Base-by-base conservation (phyloP, 2,329 filamentous ascomycete genomes). In the Xylaria polymorpha region DNA sequence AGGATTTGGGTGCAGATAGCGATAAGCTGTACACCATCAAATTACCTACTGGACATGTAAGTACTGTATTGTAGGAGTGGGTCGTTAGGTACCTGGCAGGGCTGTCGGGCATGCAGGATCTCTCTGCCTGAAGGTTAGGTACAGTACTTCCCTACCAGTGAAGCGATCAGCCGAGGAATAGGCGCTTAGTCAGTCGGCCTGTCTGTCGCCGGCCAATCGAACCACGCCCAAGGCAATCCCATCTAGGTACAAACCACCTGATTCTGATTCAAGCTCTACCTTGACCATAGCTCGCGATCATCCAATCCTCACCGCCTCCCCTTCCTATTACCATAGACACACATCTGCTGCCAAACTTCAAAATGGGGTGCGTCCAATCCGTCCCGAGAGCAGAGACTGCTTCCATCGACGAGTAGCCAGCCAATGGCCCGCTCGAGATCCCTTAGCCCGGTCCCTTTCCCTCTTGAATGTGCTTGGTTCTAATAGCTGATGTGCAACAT, bases 311-410 rank as follows among this genome's bases (percentile, higher is more conserved):
- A 53, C 9, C 35, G n/a, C 22, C 25, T 39, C 43, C 39, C 37
- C 41, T 39, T 35, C n/a, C 20, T 29, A 61, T 32, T n/a, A 60
- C 64, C 68, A 61, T 64, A 69, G 61, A 57, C 60, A 72, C n/a
- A 56, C 66, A 56, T 68, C 56, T 39, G 14, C 64, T 43, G 35
- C 66, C 63, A 64, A 71, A 68, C 68, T 65, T 67, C 70, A 78
- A 71, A 69, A 79, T 79, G 77, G 74, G 68, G 77, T 79, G 78
- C 25, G 77, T 78, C 10, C 10, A 41, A 44, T 18, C 7, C n/a
- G 7, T 25, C 9, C 9, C 32, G 10, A 25, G 15, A 2, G 8
- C 48, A 39, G 51, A 53, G 61, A 51, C 29, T 46, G 32, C 59
- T 51, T 22, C 22, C 48, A 41, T 15, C 22, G 46, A 22, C 25